Evolutionary conservation across 345 rosid species (phyloP), one percentile per base, ranked within the genome.

Genomic region (Fremontodendron californicum): DNA sequence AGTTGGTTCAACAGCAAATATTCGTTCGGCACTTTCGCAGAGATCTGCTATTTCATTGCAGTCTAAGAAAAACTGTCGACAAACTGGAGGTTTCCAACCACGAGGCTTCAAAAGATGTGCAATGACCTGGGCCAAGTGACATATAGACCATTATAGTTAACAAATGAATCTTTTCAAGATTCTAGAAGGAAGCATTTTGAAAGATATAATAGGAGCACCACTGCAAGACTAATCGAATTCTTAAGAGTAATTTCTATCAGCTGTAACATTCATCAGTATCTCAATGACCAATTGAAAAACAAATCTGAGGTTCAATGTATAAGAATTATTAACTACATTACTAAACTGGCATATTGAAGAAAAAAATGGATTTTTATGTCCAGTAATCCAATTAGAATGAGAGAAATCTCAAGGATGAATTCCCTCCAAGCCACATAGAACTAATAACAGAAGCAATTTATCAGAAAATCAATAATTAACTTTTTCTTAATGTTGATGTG

Each of bases 1-100:
- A 80, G 90, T 93, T 29, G 98, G 93, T 83, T 94, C 98, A 43
- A 88, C 86, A 33, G 97, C 77, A 89, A 94, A 93, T 76, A 94
- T 91, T 33, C 93, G 85, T 80, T 94, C 98, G 67, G 95, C 97
- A 71, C 85, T 88, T 76, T 94, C 98, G 73, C 98, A 94, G 75
- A 94, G 94, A 81, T 94, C 98, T 52, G 94, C 94, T 84, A 94
- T 90, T 78, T 94, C 98, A 80, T 94, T 92, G 89, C 98, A 94
- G 83, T 94, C 97, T 74, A 94, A 84, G 91, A 91, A 94, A 85
- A 92, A 94, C 70, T 92, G 98, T 49, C 98, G 89, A 31, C 93
- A 87, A 80, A 93, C 97, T 9, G 98, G 98, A 79, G 98, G 97
- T 82, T 94, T 94, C 98, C 98, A 94, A 42, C 98, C 97, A 77